Percentiles rank a stretch among this genome's conserved stretches.
These are phyloP conservation scores for Phyllosticta capitalensis DNA, from an alignment of 2,329 filamentous ascomycete genomes.

Conservation along the genomic window DNA sequence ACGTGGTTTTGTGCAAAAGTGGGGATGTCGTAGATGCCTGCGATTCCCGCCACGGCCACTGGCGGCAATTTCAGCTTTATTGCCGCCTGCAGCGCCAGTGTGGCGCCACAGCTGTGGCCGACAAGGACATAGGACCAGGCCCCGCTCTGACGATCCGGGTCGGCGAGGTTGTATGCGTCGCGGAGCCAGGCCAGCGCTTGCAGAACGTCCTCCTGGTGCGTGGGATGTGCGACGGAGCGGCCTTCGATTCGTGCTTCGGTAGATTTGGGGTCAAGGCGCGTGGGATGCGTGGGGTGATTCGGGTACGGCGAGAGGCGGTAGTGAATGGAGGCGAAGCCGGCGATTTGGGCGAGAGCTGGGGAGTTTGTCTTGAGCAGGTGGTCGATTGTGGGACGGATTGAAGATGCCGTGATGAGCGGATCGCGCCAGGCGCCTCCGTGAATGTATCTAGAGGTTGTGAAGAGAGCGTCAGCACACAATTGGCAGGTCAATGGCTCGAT, in stretches of 20 bases:
- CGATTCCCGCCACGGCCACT: slow-evolving; percentile 47
- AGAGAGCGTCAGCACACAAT: slow-evolving; percentile 5
- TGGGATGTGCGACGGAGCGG: slow-evolving; percentile 48
- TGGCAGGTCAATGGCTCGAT: too few species aligned
- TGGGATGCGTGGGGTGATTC: slow-evolving; percentile 35
- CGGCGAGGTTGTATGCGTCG: slow-evolving; percentile 34
- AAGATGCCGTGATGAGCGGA: slow-evolving; percentile 28
- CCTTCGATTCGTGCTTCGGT: slow-evolving; percentile 35
- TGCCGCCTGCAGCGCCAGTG: slow-evolving; percentile 53
- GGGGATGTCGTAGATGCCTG: slow-evolving; percentile 58
- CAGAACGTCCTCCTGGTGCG: slow-evolving; percentile 51
- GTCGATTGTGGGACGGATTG: slow-evolving; percentile 27
- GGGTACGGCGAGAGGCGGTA: slow-evolving; percentile 52
- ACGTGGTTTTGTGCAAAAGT: slow-evolving; percentile 39
- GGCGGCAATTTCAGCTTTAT: slow-evolving; percentile 20
- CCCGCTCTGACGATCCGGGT: slow-evolving; percentile 4
- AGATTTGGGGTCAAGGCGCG: slow-evolving; percentile 34
- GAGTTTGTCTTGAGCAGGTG: slow-evolving; percentile 25
- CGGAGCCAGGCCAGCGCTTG: slow-evolving; percentile 43
- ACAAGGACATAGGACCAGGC: slow-evolving; percentile 38
- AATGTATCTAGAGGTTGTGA: slow-evolving; percentile 35
- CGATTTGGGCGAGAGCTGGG: slow-evolving; percentile 31
- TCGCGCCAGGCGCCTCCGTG: slow-evolving; percentile 44
- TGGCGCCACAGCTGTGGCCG: slow-evolving; percentile 56
- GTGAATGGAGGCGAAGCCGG: slow-evolving; percentile 54